Base-by-base conservation (phyloP, 768 basidiomycete genomes). In the Lentinula lateritia region DNA sequence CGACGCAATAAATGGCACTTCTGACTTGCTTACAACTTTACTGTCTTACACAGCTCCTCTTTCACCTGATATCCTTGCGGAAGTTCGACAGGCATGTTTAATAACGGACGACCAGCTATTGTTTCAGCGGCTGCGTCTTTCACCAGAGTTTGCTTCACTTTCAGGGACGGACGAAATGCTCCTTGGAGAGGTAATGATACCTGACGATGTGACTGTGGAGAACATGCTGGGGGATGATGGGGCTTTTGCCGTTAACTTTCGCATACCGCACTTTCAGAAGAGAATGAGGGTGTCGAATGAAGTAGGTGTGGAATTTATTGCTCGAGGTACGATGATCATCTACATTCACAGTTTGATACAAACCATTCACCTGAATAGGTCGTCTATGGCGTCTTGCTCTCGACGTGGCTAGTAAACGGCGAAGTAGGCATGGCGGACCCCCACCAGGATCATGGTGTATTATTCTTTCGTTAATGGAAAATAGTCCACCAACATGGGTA, bases 51-150 rank as follows among this genome's bases (percentile, higher is more conserved):
- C 88, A 0, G 74, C 78, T 0, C 81, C 81, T 0, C 67, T 82
- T 8, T 74, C 66, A 0, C 69, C 68, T 34, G 66, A 68, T 15
- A 85, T 84, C 0, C 70, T 84, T 6, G 78, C 79, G 3, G 90
- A 92, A 36, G 75, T 90, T 23, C 82, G 87, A 2, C 77, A 82
- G 6, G 89, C 87, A 0, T 92, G 90, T 66, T 73, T 90, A 36
- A 72, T 84, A 32, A 83, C 78, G 5, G 84, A 83, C 1, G 85
- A 88, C 68, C 80, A 88, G 61, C 74, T 70, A 2, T 73, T 88
- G 2, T 88, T 88, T 71, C 84, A 86, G 63, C 78, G 83, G 0
- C 74, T 89, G 18, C 74, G 83, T 1, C 76, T 76, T 61, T 80
- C 80, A 1, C 60, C 83, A 0, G 80, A 79, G 36, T 84, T 86